Evolutionary conservation across 2,329 filamentous ascomycete genomes (phyloP).

Genomic region (Fusarium solani-melongenae): DNA sequence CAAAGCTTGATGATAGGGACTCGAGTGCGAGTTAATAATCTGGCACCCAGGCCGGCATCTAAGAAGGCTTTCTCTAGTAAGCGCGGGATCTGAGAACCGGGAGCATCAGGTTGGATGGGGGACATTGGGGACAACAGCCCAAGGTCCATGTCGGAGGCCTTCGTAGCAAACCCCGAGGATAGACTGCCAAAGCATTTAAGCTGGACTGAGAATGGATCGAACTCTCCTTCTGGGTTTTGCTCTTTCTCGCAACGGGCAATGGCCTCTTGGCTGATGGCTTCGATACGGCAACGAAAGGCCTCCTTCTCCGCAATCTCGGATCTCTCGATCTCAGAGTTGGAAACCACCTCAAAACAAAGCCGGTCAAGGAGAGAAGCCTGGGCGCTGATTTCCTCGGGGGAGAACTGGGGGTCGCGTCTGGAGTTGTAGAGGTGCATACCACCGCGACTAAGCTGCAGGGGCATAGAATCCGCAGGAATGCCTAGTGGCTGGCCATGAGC

Average conservation of each 20-base stretch:
- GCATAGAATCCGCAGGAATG: conserved; percentile 9
- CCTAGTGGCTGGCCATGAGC: conserved; percentile 41
- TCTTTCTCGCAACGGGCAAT: conserved; percentile 64
- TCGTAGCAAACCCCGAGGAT: conserved; percentile 85
- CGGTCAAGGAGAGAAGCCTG: conserved; percentile 63
- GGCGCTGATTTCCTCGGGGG: conserved; percentile 58
- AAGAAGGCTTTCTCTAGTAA: conserved; percentile 81
- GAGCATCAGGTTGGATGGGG: conserved; percentile 61
- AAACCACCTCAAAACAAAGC: conserved; percentile 58
- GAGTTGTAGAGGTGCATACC: conserved; percentile 35
- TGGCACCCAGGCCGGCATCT: conserved; percentile 77
- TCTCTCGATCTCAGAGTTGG: conserved; percentile 69
- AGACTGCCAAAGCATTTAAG: conserved; percentile 86
- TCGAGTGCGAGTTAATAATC: conserved; percentile 80
- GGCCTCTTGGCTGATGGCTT: conserved; percentile 70
- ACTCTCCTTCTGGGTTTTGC: conserved; percentile 54
- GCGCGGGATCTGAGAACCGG: conserved; percentile 74
- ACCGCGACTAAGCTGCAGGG: conserved; percentile 20
- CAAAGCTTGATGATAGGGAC: conserved; percentile 92
- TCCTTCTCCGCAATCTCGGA: conserved; percentile 78
- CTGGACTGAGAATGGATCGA: conserved; percentile 68
- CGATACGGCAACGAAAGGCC: conserved; percentile 72
- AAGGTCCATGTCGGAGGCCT: conserved; percentile 91
- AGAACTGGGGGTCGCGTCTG: conserved; percentile 45
- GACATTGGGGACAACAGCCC: conserved; percentile 77